Evolutionary conservation across 208 protist species (phyloP).

Genomic region (Leishmania turanica): DNA sequence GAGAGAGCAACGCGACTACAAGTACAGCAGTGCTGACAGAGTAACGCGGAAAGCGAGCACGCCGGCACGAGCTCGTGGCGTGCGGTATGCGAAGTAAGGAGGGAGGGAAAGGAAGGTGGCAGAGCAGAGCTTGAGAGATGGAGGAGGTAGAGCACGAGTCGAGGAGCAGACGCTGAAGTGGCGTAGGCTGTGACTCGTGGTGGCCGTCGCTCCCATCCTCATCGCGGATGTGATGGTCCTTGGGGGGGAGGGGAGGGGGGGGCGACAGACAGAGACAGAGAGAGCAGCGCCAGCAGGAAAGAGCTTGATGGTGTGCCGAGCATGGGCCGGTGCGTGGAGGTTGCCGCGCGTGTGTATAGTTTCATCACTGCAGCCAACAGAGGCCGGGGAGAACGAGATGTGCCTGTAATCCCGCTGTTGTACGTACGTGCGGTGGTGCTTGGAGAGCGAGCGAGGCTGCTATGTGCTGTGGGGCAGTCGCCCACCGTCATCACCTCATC

Average conservation of each 20-base stretch:
- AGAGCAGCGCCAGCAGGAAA: background rate
- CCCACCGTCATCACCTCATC: background rate
- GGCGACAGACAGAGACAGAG: background rate
- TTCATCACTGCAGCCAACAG: background rate
- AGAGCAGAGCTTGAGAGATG: background rate
- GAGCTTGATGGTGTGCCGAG: background rate
- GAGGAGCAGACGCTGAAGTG: background rate
- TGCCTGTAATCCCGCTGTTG: background rate
- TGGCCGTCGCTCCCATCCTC: background rate
- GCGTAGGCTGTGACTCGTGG: background rate
- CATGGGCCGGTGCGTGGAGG: background rate
- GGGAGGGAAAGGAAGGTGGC: background rate
- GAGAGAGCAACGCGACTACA: background rate
- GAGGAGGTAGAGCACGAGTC: background rate
- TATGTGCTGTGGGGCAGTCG: background rate
- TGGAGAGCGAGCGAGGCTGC: background rate
- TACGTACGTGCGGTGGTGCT: background rate
- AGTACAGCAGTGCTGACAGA: background rate
- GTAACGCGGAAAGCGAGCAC: background rate
- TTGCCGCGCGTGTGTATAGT: background rate
- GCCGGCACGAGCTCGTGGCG: background rate
- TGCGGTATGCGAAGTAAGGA: background rate
- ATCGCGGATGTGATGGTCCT: background rate
- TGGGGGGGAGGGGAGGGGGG: too few species aligned
- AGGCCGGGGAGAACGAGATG: background rate